These are phyloP conservation scores for Mycena maculata DNA, from an alignment of 768 basidiomycete genomes.

Conservation along the genomic window DNA sequence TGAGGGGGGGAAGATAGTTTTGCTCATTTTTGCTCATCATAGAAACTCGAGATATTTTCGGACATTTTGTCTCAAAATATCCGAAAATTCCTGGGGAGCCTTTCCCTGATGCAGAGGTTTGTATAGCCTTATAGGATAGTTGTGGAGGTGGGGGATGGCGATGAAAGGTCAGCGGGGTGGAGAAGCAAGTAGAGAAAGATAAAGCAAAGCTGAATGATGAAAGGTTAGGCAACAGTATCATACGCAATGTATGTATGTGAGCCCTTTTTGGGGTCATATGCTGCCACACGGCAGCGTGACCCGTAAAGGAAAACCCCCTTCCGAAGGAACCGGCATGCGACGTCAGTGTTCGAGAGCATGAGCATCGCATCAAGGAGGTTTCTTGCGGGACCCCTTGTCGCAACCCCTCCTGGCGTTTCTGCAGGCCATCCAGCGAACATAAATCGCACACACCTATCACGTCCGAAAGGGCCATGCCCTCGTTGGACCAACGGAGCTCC, in stretches of 20 bases:
- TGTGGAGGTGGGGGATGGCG: no score
- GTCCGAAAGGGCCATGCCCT: not conserved
- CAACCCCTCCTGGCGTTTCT: conserved; percentile 6
- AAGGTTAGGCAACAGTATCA: not conserved
- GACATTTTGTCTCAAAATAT: no score
- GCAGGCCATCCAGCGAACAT: conserved; percentile 5
- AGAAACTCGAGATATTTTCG: no score
- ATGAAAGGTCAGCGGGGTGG: no score
- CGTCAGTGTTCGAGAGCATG: conserved; percentile 4
- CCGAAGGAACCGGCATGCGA: conserved; percentile 11
- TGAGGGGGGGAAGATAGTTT: no score
- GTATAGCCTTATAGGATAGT: no score
- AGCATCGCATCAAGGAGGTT: conserved; percentile 13
- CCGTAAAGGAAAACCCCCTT: conserved; percentile 19
- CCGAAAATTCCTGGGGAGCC: no score
- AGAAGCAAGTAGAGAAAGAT: conserved; percentile 24
- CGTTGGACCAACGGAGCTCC: conserved; percentile 17
- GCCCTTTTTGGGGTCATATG: conserved; percentile 6
- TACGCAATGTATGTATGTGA: not conserved
- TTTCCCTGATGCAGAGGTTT: no score
- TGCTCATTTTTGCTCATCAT: no score
- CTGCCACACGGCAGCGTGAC: conserved; percentile 12
- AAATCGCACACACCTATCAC: conserved; percentile 5
- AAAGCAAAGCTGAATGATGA: not conserved
- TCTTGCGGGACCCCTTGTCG: conserved; percentile 13